Conservation (phyloP, 345 rosid species). For the Reutealis trisperma region DNA sequence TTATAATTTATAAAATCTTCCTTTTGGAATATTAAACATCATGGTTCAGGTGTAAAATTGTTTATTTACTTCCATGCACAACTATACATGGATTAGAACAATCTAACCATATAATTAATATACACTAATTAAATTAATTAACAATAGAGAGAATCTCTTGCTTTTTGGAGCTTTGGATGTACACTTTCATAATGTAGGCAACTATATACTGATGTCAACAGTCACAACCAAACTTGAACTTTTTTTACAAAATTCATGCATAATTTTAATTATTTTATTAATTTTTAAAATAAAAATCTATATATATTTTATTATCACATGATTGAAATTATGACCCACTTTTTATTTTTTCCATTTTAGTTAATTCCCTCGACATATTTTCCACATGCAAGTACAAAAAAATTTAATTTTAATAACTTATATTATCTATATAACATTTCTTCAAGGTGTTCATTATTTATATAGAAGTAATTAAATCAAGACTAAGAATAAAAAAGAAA, state of each 20-base stretch:
- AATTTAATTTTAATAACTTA: no score
- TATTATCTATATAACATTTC: no score
- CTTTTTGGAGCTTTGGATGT: neutral
- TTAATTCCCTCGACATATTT: neutral
- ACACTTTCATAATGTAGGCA: neutral
- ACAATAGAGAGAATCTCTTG: neutral
- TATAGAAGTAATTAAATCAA: neutral
- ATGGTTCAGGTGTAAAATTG: neutral
- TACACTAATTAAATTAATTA: neutral
- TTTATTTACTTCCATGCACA: slow-evolving; percentile 20
- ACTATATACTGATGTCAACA: neutral
- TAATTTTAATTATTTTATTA: neutral
- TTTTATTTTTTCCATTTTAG: neutral
- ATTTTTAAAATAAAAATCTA: no score
- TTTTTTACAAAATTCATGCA: neutral
- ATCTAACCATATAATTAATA: neutral
- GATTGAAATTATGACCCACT: neutral
- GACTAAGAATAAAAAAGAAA: neutral
- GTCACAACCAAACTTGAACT: slow-evolving; percentile 4
- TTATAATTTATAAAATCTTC: neutral
- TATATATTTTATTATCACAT: neutral
- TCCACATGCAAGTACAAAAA: neutral
- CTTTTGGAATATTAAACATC: neutral
- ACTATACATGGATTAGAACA: neutral
- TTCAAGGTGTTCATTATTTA: neutral